A percentile compares a stretch with the other conserved stretches of the same genome.
phyloP scores from a whole-genome alignment of 306 rosid genomes.

The Fagus sylvatica region DNA sequence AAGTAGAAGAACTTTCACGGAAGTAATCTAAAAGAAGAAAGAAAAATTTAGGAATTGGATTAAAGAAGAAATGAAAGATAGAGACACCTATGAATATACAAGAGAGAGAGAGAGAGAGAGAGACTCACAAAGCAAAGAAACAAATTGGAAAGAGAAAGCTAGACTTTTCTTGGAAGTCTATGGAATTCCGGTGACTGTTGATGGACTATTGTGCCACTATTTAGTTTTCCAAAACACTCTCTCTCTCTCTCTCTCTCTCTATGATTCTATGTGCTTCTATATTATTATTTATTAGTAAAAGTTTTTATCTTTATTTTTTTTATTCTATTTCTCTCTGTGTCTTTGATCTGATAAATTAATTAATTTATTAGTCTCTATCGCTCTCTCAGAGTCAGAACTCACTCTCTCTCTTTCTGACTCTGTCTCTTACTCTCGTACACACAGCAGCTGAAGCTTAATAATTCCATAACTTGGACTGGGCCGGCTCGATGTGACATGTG shows the following conservation, averaged over 20 bases:
- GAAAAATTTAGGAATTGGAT: neutral
- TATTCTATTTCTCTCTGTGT: too few relatives aligned
- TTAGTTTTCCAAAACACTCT: neutral
- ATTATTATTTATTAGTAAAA: too few relatives aligned
- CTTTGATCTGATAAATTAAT: too few relatives aligned
- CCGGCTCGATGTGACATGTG: too few relatives aligned
- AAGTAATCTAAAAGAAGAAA: neutral
- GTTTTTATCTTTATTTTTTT: too few relatives aligned
- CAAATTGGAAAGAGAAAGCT: neutral
- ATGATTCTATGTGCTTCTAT: too few relatives aligned
- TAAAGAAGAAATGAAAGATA: neutral
- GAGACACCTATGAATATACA: neutral
- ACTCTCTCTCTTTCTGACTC: too few relatives aligned
- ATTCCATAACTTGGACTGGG: too few relatives aligned
- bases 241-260: neutral
- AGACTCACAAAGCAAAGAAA: neutral
- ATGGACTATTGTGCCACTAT: neutral
- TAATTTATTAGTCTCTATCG: too few relatives aligned
- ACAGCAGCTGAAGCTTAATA: too few relatives aligned
- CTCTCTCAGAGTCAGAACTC: too few relatives aligned
- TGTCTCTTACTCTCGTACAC: too few relatives aligned
- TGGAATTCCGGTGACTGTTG: neutral
- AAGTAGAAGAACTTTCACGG: conserved; percentile 5
- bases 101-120: conserved; percentile 1
- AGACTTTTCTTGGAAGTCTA: neutral